Evolutionary conservation across 75 land plant genomes (phyloP).

Genomic region (Cryptomeria japonica): DNA sequence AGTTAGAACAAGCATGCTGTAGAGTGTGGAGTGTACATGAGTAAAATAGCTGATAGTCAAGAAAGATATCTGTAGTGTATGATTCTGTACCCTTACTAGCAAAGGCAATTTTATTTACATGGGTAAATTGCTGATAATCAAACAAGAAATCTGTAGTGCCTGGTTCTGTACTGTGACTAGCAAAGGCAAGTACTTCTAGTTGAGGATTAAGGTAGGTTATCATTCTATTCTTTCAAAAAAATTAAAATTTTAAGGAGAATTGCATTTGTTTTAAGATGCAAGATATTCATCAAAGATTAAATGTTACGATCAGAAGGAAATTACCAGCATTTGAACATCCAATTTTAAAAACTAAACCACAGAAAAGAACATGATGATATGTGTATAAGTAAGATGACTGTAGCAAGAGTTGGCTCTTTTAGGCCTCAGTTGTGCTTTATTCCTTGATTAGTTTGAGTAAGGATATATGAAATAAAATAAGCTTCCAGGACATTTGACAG

Average conservation of each 20-base stretch:
- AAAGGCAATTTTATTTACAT: background rate
- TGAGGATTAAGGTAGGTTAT: background rate
- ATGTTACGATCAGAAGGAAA: background rate
- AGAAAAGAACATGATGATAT: background rate
- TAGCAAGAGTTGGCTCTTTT: background rate
- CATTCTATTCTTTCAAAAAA: too few species aligned
- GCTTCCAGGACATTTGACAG: background rate
- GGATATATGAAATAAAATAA: background rate
- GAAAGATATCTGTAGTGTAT: background rate
- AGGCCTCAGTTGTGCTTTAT: background rate
- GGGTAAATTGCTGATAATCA: too few species aligned
- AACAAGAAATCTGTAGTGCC: too few species aligned
- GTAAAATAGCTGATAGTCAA: too few species aligned
- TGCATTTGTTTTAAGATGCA: background rate
- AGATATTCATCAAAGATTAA: background rate
- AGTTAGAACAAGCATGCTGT: too few species aligned
- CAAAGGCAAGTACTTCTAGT: background rate
- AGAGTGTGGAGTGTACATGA: too few species aligned
- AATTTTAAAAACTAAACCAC: background rate
- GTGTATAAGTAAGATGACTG: background rate
- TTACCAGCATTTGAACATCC: background rate
- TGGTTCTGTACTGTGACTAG: too few species aligned
- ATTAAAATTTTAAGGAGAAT: too few species aligned
- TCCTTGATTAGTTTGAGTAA: background rate
- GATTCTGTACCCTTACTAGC: background rate